Evolutionary conservation across 2,329 filamentous ascomycete species (phyloP).

Genomic region (Cytospora piceae): DNA sequence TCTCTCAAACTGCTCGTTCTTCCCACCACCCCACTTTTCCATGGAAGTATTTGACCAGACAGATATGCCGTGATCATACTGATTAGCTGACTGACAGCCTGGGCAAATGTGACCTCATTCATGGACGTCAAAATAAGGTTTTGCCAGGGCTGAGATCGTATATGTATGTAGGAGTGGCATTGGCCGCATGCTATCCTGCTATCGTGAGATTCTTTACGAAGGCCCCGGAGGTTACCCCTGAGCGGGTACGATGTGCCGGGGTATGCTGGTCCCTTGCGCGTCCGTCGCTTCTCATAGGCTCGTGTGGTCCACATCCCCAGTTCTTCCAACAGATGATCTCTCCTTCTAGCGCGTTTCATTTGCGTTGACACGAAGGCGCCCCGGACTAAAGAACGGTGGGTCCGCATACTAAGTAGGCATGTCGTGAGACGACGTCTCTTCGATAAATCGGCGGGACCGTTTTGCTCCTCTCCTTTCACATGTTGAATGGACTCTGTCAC

Average conservation of each 20-base stretch:
- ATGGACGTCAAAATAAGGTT: background rate
- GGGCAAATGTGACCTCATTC: background rate
- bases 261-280: background rate
- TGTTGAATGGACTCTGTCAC: background rate
- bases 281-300: background rate
- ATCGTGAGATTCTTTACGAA: background rate
- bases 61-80: background rate
- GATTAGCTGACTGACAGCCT: background rate
- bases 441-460: background rate
- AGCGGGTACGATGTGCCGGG: background rate
- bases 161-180: background rate
- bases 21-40: too few relatives aligned
- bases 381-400: background rate
- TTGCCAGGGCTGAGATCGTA: background rate
- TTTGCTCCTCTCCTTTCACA: background rate
- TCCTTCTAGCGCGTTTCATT: conserved; percentile 1
- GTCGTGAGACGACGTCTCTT: background rate
- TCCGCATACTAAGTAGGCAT: too few relatives aligned
- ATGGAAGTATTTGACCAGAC: too few relatives aligned
- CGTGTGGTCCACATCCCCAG: background rate
- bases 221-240: background rate
- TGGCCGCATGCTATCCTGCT: background rate
- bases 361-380: background rate
- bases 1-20: too few relatives aligned
- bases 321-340: background rate